These are phyloP conservation scores for Bolboschoenus planiculmis DNA, from an alignment of 176 grass and related monocot genomes.

Conservation along the genomic window DNA sequence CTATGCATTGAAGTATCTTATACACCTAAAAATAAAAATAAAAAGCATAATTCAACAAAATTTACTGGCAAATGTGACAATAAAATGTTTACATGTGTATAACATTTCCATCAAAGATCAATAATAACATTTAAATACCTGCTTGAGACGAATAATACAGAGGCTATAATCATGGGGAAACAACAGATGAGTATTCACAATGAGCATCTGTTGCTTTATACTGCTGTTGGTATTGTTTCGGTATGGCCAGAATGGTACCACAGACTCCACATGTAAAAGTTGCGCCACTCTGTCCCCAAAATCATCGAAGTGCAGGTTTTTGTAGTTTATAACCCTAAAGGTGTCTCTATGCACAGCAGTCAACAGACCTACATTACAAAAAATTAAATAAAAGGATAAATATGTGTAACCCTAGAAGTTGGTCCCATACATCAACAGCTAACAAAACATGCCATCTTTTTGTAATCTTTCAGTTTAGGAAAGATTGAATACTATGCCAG, in stretches of 20 bases:
- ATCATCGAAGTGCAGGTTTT: conserved; percentile 74
- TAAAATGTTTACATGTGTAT: background rate
- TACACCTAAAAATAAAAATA: conserved; percentile 43
- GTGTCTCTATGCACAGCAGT: conserved; percentile 58
- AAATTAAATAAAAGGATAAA: background rate
- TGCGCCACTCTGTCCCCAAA: conserved; percentile 88
- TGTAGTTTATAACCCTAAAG: conserved; percentile 56
- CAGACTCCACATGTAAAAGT: conserved; percentile 71
- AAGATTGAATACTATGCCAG: background rate
- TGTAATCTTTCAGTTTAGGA: background rate
- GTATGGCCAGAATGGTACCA: conserved; percentile 47
- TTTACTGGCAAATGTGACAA: background rate
- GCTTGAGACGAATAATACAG: conserved; percentile 72
- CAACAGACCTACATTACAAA: conserved; percentile 28
- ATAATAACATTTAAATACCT: conserved; percentile 36
- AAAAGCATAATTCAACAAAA: background rate
- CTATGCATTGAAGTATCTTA: conserved; percentile 85
- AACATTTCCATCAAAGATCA: background rate
- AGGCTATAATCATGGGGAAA: conserved; percentile 93
- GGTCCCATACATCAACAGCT: background rate
- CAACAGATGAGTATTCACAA: conserved; percentile 86
- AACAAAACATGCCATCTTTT: background rate
- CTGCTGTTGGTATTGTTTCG: conserved; percentile 29
- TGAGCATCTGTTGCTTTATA: conserved; percentile 60
- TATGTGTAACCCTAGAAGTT: background rate